These are phyloP conservation scores for Rubus parviflorus DNA, from an alignment of 306 rosid genomes.

Conservation along the genomic window DNA sequence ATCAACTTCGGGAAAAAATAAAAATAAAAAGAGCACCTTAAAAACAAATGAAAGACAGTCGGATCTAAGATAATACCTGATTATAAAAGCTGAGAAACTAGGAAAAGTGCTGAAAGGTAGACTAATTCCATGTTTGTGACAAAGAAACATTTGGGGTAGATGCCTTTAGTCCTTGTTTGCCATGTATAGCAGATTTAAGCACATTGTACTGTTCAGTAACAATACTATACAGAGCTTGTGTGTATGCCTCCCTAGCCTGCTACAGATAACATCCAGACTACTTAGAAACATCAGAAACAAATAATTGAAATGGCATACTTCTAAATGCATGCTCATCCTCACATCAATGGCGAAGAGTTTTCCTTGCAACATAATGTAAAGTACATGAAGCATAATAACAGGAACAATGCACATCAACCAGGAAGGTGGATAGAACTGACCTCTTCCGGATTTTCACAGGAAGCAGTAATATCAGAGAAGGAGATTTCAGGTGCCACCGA, in stretches of 20 bases:
- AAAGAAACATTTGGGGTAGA: slow-evolving; percentile 62
- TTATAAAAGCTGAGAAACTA: slow-evolving; percentile 11
- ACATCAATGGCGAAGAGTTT: neutral
- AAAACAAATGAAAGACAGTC: neutral
- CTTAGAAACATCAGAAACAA: slow-evolving; percentile 16
- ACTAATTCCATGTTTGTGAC: slow-evolving; percentile 88
- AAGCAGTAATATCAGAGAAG: slow-evolving; percentile 50
- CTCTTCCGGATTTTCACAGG: slow-evolving; percentile 58
- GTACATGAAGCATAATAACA: slow-evolving; percentile 7
- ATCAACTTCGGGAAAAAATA: neutral
- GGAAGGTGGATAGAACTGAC: slow-evolving; percentile 41
- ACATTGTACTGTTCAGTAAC: slow-evolving; percentile 77
- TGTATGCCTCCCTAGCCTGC: slow-evolving; percentile 71
- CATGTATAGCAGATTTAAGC: slow-evolving; percentile 72
- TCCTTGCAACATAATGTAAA: neutral
- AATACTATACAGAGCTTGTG: slow-evolving; percentile 55
- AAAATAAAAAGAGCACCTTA: neutral
- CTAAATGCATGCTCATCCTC: neutral
- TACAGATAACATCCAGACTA: slow-evolving; percentile 30
- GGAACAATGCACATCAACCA: slow-evolving; percentile 13
- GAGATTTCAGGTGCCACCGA: slow-evolving; percentile 69
- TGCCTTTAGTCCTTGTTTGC: slow-evolving; percentile 61
- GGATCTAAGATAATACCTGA: slow-evolving; percentile 22
- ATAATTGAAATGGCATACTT: neutral
- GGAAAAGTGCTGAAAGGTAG: slow-evolving; percentile 7